Conservation (phyloP, 805 yeast genomes). For the Kregervanrija pseudodelftensis region DNA sequence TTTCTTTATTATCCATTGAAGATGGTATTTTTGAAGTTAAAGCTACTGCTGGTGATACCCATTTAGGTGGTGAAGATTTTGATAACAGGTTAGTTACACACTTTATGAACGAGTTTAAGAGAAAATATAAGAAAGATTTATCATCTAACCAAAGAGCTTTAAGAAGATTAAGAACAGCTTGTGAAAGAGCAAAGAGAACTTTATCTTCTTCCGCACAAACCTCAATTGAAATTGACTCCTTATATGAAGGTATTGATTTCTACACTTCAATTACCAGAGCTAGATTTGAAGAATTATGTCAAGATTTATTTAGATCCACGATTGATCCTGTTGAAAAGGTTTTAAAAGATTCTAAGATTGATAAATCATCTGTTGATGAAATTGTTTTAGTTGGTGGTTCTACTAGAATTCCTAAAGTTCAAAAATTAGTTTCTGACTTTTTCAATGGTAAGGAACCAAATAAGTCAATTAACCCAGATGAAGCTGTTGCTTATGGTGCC, state of each 20-base stretch:
- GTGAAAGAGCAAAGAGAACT: constrained; percentile 99
- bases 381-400: constrained; percentile 97
- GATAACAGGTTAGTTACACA: constrained; percentile 78
- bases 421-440: constrained; percentile 91
- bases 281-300: constrained; percentile 94
- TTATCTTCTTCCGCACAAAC: constrained; percentile 94
- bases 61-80: constrained; percentile 82
- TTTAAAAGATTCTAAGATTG: constrained; percentile 81
- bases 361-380: constrained; percentile 86
- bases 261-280: constrained; percentile 96
- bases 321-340: constrained; percentile 94
- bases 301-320: constrained; percentile 88
- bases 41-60: constrained; percentile 80
- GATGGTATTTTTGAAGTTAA: constrained; percentile 77
- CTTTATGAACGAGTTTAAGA: constrained; percentile 93
- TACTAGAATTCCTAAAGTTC: constrained; percentile 96
- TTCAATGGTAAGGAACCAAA: constrained; percentile 97
- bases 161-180: constrained; percentile 97
- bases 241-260: constrained; percentile 93
- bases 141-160: constrained; percentile 92
- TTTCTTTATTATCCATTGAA: constrained; percentile 69
- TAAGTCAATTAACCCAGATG: constrained; percentile 96
- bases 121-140: constrained; percentile 94
- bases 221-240: constrained; percentile 89
- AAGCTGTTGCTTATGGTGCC: constrained; percentile 99